These are phyloP conservation scores for Rosa lucieae DNA, from an alignment of 306 rosid genomes.

Conservation along the genomic window DNA sequence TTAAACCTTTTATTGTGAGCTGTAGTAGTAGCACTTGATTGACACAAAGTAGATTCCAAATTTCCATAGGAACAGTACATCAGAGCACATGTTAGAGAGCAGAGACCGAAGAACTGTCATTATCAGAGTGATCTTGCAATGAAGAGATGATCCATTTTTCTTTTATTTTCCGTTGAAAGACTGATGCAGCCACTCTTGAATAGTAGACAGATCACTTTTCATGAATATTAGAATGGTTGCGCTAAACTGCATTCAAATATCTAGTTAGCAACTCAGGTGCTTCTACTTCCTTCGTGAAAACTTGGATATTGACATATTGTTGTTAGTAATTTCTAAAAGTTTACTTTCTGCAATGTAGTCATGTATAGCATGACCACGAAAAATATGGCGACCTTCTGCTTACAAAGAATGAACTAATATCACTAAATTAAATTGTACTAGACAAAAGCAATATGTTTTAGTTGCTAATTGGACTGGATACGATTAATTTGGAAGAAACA, in stretches of 20 bases:
- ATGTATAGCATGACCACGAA: too few relatives aligned
- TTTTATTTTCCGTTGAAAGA: not conserved
- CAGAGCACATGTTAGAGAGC: not conserved
- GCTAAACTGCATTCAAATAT: not conserved
- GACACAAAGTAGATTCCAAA: not conserved
- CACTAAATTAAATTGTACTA: too few relatives aligned
- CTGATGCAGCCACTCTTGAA: not conserved
- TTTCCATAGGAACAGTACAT: not conserved
- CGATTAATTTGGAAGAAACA: not conserved
- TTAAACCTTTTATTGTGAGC: slow-evolving; percentile 68
- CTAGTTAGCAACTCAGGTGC: not conserved
- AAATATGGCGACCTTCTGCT: too few relatives aligned
- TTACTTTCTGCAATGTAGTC: too few relatives aligned
- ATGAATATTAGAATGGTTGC: not conserved
- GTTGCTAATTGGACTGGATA: not conserved
- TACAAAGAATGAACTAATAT: too few relatives aligned
- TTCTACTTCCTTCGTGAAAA: not conserved
- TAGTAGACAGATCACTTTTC: not conserved
- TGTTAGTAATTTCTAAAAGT: too few relatives aligned
- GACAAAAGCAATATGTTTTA: too few relatives aligned
- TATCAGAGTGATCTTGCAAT: not conserved
- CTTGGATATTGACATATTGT: not conserved
- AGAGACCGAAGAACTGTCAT: not conserved
- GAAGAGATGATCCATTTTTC: not conserved
- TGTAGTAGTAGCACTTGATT: slow-evolving; percentile 61